Percentiles rank a stretch among this genome's conserved stretches.
Conservation (phyloP, 2,329 filamentous ascomycete genomes). For the Colletotrichum horii region DNA sequence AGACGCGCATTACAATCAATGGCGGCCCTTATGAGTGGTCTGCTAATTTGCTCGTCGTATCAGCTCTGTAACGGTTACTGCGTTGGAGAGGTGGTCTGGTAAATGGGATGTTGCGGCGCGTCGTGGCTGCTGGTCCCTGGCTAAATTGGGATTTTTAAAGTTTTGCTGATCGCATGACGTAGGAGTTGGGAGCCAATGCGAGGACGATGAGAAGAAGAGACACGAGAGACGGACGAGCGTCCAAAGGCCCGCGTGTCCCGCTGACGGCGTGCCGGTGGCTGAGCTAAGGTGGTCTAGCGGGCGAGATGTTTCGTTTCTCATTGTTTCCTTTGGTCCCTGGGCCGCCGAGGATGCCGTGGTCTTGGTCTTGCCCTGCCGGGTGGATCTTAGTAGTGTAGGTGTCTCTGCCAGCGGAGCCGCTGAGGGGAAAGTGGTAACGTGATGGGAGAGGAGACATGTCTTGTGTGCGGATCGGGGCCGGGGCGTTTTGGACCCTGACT, state of each 20-base stretch:
- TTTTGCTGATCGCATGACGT: slow-evolving; percentile 6
- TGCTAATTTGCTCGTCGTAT: not conserved
- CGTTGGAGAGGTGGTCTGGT: not conserved
- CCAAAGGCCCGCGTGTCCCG: slow-evolving; percentile 5
- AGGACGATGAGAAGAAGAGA: not conserved
- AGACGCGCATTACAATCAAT: not conserved
- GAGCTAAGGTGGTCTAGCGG: slow-evolving; percentile 8
- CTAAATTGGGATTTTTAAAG: not conserved
- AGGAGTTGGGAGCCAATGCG: not conserved
- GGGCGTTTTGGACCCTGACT: not conserved
- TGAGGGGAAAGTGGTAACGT: not conserved
- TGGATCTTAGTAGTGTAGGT: not conserved
- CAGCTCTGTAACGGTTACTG: not conserved
- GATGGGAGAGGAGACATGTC: not conserved
- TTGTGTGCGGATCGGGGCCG: not conserved
- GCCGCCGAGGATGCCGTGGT: not conserved
- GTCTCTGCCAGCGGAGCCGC: not conserved
- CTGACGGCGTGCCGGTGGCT: slow-evolving; percentile 8
- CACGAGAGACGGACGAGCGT: not conserved
- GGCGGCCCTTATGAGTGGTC: not conserved
- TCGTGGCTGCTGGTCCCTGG: not conserved
- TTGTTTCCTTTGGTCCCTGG: not conserved
- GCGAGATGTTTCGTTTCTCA: slow-evolving; percentile 13
- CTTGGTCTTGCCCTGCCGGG: not conserved
- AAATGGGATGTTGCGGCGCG: not conserved